A percentile compares a stretch with the other conserved stretches of the same genome.
phyloP scores from a whole-genome alignment of 2,329 filamentous ascomycete species.

The Stagonosporopsis tanaceti region DNA sequence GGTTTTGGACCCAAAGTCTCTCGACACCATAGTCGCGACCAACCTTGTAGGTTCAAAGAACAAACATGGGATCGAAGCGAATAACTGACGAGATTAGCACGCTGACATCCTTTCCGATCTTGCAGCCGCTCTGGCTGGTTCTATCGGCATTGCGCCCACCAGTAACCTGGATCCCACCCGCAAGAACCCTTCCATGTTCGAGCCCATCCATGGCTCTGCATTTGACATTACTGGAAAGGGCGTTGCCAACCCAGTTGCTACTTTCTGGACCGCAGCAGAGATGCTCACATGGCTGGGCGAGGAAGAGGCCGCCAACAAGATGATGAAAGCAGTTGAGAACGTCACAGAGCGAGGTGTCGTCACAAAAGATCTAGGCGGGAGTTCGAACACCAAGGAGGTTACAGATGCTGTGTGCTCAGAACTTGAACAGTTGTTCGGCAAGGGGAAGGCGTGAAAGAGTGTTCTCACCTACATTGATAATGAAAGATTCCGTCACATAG shows the following conservation, averaged over 20 bases:
- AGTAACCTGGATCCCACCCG: constrained; percentile 66
- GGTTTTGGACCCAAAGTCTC: constrained; percentile 65
- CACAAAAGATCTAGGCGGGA: constrained; percentile 64
- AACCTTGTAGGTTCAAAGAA: constrained; percentile 55
- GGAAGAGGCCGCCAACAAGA: constrained; percentile 57
- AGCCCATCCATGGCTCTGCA: constrained; percentile 67
- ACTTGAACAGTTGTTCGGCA: constrained; percentile 36
- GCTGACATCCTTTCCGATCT: constrained; percentile 76
- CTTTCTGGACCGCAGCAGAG: constrained; percentile 67
- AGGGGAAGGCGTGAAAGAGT: neutral
- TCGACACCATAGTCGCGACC: constrained; percentile 71
- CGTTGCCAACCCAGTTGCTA: constrained; percentile 65
- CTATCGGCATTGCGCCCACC: constrained; percentile 76
- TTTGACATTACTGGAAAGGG: constrained; percentile 67
- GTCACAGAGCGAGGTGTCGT: constrained; percentile 62
- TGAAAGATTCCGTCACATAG: neutral
- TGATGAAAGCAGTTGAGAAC: constrained; percentile 63
- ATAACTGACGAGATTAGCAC: constrained; percentile 32
- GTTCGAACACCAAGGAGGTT: constrained; percentile 52
- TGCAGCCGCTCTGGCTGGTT: constrained; percentile 73
- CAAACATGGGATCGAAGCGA: no score
- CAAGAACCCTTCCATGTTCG: constrained; percentile 67
- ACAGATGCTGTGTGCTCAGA: constrained; percentile 54
- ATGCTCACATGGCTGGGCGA: constrained; percentile 67
- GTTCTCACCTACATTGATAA: neutral